These are phyloP conservation scores for Hymenoscyphus salicellus DNA, from an alignment of 2,329 filamentous ascomycete genomes.

Conservation along the genomic window DNA sequence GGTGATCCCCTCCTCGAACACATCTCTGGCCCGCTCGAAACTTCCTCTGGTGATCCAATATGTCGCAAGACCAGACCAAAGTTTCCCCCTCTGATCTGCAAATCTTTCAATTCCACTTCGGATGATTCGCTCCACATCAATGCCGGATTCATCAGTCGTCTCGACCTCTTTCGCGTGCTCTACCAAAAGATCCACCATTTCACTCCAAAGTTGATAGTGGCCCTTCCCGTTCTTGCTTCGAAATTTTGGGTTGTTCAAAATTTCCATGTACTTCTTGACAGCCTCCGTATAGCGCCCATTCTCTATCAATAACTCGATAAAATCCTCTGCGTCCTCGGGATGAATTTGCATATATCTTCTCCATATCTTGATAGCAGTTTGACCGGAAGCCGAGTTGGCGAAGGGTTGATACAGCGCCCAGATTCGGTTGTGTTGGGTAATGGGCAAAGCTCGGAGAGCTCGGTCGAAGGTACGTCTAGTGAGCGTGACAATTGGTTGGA, in stretches of 20 bases:
- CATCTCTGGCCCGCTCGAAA: conserved; percentile 87
- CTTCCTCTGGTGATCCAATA: conserved; percentile 94
- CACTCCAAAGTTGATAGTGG: conserved; percentile 93
- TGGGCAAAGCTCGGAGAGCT: conserved; percentile 82
- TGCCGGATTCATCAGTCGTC: conserved; percentile 73
- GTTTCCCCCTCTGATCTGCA: conserved; percentile 86
- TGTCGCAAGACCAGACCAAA: conserved; percentile 91
- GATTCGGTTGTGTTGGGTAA: conserved; percentile 93
- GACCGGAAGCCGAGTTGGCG: conserved; percentile 82
- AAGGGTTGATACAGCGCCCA: conserved; percentile 92
- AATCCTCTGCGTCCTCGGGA: conserved; percentile 92
- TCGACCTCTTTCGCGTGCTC: conserved; percentile 84
- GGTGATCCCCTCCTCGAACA: conserved; percentile 94
- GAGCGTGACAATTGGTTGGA: conserved; percentile 85
- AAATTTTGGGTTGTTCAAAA: conserved; percentile 87
- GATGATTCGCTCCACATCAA: conserved; percentile 89
- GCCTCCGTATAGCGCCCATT: conserved; percentile 86
- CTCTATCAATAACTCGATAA: conserved; percentile 82
- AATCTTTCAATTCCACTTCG: conserved; percentile 88
- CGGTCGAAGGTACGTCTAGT: conserved; percentile 89
- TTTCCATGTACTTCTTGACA: conserved; percentile 83
- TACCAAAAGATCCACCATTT: conserved; percentile 94
- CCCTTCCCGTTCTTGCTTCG: conserved; percentile 91
- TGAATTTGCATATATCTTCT: conserved; percentile 95
- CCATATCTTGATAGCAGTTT: conserved; percentile 92